Percentiles rank a stretch among this genome's conserved stretches.
Evolutionary conservation across 2,329 filamentous ascomycete species (phyloP).

Genomic region (Microdochium bolleyi): DNA sequence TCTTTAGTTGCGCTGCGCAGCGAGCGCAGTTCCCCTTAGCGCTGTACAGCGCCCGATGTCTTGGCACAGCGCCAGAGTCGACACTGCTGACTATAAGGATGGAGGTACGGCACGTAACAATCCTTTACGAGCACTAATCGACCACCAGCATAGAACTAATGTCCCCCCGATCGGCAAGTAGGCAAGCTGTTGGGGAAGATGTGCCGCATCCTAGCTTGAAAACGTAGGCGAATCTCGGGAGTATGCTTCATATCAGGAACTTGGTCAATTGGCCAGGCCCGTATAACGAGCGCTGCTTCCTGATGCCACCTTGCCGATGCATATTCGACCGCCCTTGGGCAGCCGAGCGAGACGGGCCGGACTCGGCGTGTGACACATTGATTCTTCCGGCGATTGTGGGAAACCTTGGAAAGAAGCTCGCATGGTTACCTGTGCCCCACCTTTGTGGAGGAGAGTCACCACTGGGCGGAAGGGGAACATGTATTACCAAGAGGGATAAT

Average conservation of each 20-base stretch:
- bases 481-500: neutral
- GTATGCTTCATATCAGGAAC: neutral
- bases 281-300: neutral
- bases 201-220: neutral
- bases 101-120: neutral
- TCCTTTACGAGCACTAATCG: neutral
- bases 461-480: neutral
- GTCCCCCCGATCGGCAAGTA: neutral
- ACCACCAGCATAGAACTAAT: neutral
- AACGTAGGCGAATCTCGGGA: neutral
- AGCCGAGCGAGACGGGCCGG: neutral
- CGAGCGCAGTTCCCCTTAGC: too few species aligned
- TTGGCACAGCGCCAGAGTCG: too few species aligned
- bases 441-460: neutral
- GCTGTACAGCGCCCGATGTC: too few species aligned
- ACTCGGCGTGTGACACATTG: neutral
- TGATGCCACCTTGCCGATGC: neutral
- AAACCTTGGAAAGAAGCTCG: neutral
- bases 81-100: neutral
- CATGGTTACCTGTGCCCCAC: neutral
- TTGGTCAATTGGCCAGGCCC: neutral
- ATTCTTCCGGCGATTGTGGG: neutral
- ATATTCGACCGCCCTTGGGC: neutral
- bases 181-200: neutral
- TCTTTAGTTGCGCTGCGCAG: too few species aligned